Percentiles rank a stretch among this genome's conserved stretches.
These are phyloP conservation scores for Cladosporium austrohemisphaericum DNA, from an alignment of 2,329 filamentous ascomycete species.

Conservation along the genomic window DNA sequence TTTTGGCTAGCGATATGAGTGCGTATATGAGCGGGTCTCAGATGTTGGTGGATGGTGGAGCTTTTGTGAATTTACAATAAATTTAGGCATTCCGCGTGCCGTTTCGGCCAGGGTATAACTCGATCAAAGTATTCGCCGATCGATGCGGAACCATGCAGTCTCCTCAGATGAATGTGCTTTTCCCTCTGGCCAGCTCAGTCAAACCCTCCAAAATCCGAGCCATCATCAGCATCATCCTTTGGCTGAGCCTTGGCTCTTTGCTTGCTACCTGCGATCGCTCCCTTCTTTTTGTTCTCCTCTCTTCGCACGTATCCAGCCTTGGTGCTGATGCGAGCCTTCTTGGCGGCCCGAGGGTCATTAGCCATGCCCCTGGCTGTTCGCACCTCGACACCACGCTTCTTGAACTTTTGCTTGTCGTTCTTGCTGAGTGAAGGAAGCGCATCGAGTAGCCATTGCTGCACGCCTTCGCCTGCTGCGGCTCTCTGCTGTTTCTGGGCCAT, in stretches of 20 bases:
- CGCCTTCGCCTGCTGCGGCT: constrained; percentile 43
- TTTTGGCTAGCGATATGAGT: constrained; percentile 75
- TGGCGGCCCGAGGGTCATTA: constrained; percentile 41
- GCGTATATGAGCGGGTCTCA: constrained; percentile 80
- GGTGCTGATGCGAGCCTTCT: constrained; percentile 69
- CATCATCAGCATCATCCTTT: constrained; percentile 22
- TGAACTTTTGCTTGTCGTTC: constrained; percentile 76
- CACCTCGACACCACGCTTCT: constrained; percentile 74
- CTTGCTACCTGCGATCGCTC: constrained; percentile 35
- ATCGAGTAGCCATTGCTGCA: constrained; percentile 84
- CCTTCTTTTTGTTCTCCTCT: constrained; percentile 61
- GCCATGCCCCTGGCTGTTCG: constrained; percentile 45
- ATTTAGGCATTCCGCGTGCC: not conserved
- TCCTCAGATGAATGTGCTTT: not conserved
- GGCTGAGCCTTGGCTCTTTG: constrained; percentile 28
- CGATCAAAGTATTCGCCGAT: not conserved
- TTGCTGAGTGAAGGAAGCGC: constrained; percentile 80
- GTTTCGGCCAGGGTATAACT: not conserved
- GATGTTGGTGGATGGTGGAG: constrained; percentile 78
- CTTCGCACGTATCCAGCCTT: constrained; percentile 73
- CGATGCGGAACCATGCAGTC: too few relatives aligned
- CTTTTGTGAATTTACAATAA: constrained; percentile 88
- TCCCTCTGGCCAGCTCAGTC: constrained; percentile 24
- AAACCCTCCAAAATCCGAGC: constrained; percentile 42
- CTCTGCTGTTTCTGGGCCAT: constrained; percentile 68